Evolutionary conservation across 2,329 filamentous ascomycete species (phyloP), one percentile per base, ranked within the genome.

Genomic region (Aspergillus cejpii): DNA sequence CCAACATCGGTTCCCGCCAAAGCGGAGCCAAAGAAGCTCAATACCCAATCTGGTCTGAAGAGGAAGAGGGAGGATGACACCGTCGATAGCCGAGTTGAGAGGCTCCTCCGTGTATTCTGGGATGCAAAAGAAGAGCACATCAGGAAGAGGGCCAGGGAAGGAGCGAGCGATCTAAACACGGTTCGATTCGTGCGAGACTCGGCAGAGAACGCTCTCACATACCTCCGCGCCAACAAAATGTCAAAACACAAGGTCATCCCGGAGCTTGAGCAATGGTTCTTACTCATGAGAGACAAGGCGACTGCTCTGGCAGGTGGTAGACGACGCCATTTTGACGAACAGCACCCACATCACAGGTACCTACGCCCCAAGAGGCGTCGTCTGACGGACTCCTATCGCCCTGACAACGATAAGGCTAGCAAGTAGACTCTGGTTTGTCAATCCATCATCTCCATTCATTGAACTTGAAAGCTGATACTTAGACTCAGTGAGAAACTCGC

Each of bases 171-270:
- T 24, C 51, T 56, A 27, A 50, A 55, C 17, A 54, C 61, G 1
- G 64, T 66, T 19, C 65, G 64, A 39, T 72, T 70, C 39, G 62
- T 73, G 20, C 65, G 69, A 3, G 69, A 72, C 50, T 71, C 66
- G 1, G 67, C 68, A 5, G 69, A 72, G 45, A 71, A 71, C 42
- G 56, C 62, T 1, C 54, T 70, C 12, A 20, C 31, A 34, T 34
- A 34, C 10, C 31, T 34, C 17, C 31, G 15, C 11, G 7, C 31
- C 14, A 34, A 34, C 31, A 20, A 34, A 17, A 34, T 34, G 31
- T 11, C 11, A 10, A 17, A 12, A 5, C 31, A 34, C 11, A 17
- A 34, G 15, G 14, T 17, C 11, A 34, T 34, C 10, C 46, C 59
- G 0, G 65, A 69, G 33, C 50, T 72, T 10, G 49, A 64, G 20